phyloP scores from a whole-genome alignment of 768 basidiomycete species.

The Infundibulicybe gibba region DNA sequence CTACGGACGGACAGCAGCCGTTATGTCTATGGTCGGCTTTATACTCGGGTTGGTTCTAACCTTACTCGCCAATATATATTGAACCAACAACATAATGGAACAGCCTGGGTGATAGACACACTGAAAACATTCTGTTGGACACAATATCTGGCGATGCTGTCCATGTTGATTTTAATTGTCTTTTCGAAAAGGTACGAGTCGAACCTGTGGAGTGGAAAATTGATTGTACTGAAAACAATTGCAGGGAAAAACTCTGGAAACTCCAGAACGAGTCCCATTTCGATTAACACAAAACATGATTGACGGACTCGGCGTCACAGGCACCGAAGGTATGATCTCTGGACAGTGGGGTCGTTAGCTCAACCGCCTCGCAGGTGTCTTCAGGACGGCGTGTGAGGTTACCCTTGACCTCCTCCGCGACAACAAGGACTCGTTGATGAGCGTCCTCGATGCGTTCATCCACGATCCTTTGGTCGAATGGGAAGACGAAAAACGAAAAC shows the following conservation, averaged over 20 bases:
- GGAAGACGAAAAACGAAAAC: conserved; percentile 76
- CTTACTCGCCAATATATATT: not conserved
- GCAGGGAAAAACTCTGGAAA: conserved; percentile 77
- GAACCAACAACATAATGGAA: not conserved
- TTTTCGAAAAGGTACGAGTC: conserved; percentile 83
- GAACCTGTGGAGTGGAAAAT: not conserved
- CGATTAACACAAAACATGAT: conserved; percentile 90
- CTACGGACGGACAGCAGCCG: conserved; percentile 88
- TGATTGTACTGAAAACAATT: not conserved
- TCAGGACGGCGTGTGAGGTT: conserved; percentile 88
- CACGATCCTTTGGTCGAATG: conserved; percentile 98
- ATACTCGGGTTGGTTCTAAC: conserved; percentile 73
- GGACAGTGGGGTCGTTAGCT: not conserved
- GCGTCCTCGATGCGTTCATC: conserved; percentile 92
- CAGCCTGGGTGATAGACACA: conserved; percentile 96
- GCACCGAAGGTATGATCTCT: conserved; percentile 71
- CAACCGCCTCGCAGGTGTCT: conserved; percentile 57
- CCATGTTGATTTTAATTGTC: conserved; percentile 97
- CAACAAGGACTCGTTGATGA: conserved; percentile 93
- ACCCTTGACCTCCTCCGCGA: conserved; percentile 83
- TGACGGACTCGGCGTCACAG: conserved; percentile 90
- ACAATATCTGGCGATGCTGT: conserved; percentile 84
- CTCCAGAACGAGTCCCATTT: conserved; percentile 92
- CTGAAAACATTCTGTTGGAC: conserved; percentile 95
- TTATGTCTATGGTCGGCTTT: conserved; percentile 98